These are phyloP conservation scores for Tanacetum coccineum DNA, from an alignment of 129 eudicot genomes.

Conservation along the genomic window DNA sequence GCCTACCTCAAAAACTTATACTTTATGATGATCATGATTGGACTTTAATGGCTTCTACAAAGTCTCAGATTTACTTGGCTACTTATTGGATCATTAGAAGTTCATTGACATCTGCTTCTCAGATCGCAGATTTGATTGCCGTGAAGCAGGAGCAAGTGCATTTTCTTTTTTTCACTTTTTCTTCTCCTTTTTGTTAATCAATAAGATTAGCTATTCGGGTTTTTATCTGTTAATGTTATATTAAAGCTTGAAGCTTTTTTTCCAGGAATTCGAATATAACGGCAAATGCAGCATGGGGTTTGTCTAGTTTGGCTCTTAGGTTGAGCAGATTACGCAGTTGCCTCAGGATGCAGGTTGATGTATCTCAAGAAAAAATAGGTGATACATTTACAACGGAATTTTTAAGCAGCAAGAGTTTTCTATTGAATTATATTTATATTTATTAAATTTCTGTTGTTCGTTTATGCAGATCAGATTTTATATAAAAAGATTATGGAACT, in stretches of 20 bases:
- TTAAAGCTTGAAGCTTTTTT: conserved; percentile 1
- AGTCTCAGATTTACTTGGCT: conserved; percentile 58
- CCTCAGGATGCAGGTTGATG: conserved; percentile 45
- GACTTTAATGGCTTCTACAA: conserved; percentile 39
- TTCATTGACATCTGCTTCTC: conserved; percentile 57
- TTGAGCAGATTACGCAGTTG: conserved; percentile 41
- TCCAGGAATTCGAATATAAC: conserved; percentile 50
- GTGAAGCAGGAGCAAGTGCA: conserved; percentile 73
- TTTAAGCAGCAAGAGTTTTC: conserved; percentile 1
- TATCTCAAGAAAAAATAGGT: conserved; percentile 55
- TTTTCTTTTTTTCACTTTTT: conserved; percentile 40
- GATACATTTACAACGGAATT: background rate
- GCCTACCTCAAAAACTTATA: conserved; percentile 47
- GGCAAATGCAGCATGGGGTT: conserved; percentile 54
- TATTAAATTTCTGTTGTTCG: conserved; percentile 2
- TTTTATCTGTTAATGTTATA: conserved; percentile 3
- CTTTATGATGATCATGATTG: conserved; percentile 45
- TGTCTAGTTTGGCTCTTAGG: conserved; percentile 46
- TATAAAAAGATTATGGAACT: conserved; percentile 39
- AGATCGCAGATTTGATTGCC: conserved; percentile 55
- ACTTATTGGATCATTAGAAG: conserved; percentile 72
- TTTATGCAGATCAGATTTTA: conserved; percentile 49
- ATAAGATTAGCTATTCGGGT: background rate
- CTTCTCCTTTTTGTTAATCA: conserved; percentile 4
- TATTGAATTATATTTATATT: background rate